Conservation (phyloP, 2,329 filamentous ascomycete species). For the Nothophaeocryptopus gaeumannii region DNA sequence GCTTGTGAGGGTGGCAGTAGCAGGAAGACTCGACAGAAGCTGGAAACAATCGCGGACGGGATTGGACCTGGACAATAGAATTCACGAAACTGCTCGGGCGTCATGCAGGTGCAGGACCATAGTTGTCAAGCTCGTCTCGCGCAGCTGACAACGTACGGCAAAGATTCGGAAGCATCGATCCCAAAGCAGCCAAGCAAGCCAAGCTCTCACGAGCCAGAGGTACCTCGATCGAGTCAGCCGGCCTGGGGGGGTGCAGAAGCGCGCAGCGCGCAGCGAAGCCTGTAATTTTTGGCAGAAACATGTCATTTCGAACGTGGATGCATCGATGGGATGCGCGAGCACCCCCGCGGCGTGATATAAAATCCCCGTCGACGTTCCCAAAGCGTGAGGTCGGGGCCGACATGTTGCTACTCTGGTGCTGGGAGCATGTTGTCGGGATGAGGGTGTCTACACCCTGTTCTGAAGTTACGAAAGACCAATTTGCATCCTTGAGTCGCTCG, state of each 20-base stretch:
- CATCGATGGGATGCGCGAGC: conserved; percentile 11
- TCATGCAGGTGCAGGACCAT: conserved; percentile 12
- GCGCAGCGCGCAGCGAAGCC: not conserved
- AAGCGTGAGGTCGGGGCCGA: conserved; percentile 15
- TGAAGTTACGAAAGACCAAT: conserved; percentile 7
- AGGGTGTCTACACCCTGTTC: conserved; percentile 5
- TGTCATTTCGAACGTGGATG: conserved; percentile 6
- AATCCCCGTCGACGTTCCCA: conserved; percentile 1
- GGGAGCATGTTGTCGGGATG: conserved; percentile 1
- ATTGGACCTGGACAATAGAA: conserved; percentile 16
- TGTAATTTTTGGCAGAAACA: not conserved
- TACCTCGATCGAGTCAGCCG: conserved; percentile 5
- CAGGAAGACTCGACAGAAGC: not conserved
- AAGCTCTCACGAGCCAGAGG: conserved; percentile 9
- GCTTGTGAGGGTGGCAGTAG: too few species aligned
- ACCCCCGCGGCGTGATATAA: conserved; percentile 9
- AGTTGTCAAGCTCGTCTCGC: conserved; percentile 11
- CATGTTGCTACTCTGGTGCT: not conserved
- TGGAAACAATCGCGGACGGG: conserved; percentile 3
- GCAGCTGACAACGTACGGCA: conserved; percentile 11
- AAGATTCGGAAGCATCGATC: conserved; percentile 5
- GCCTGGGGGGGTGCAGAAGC: not conserved
- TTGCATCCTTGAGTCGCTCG: conserved; percentile 15
- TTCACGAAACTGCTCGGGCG: conserved; percentile 7
- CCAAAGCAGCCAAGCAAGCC: conserved; percentile 6